Base-by-base conservation (phyloP, 2,329 filamentous ascomycete species). In the Botrytis byssoidea region DNA sequence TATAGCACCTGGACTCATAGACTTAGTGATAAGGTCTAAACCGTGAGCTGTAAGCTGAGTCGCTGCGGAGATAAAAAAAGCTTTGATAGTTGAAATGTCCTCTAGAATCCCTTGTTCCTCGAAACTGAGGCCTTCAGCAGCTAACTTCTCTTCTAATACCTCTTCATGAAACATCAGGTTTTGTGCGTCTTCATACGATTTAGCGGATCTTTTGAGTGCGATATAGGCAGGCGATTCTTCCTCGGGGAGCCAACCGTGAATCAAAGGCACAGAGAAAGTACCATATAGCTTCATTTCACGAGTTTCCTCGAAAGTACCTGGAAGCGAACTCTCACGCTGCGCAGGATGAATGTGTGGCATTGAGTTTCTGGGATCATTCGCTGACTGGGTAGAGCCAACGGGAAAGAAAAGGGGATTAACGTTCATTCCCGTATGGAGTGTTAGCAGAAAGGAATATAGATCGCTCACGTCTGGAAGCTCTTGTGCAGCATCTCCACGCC, bases 391-490 rank as follows among this genome's bases (percentile, higher is more conserved):
- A 22, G 87, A 84, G 12, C 83, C 80, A 0, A 85, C 86, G 2
- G 93, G 87, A 10, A 97, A 87, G 76, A 97, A 96, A 32, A 92
- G 90, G 3, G 96, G 96, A 77, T 99, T 99, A 73, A 98, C 95
- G 79, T 98, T 99, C 93, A 99, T 97, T 55, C 96, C 96, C 0
- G 95, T 98, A 78, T 98, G 94, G 3, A 99, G 85, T 63, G 93
- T 93, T 73, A 96, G 89, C 3, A 99, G 85, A 80, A 99, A 99
- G 10, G 88, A 87, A 81, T 97, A 97, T 1, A 99, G 86, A 74
- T 97, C 95, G 51, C 91, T 88, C 16, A 98, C 92, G 81, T 98
- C 96, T 0, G 95, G 95, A 37, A 98, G 83, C 25, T 89, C 85
- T 73, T 86, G 85, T 1, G 87, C 87, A 3, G 84, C 83, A 66